A percentile compares a stretch with the other conserved stretches of the same genome.
phyloP scores from a whole-genome alignment of 441 rosid genomes.

The Aleurites moluccanus region DNA sequence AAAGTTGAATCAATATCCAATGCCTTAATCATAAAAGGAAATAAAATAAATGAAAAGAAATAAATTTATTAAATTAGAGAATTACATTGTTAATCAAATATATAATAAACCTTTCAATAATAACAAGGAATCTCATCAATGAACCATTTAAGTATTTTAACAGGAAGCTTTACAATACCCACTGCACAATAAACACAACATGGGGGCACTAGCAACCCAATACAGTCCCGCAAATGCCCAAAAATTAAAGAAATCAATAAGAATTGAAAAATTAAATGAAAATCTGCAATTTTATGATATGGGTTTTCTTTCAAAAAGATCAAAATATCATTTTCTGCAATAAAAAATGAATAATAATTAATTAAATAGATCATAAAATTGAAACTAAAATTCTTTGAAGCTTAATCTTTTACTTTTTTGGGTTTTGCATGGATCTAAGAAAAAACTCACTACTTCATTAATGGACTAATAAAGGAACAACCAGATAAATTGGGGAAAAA shows the following conservation, averaged over 20 bases:
- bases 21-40: neutral
- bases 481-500: no score
- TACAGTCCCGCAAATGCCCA: slow-evolving; percentile 41
- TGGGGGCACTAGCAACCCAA: slow-evolving; percentile 87
- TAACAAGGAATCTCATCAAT: slow-evolving; percentile 69
- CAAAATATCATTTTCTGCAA: no score
- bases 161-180: slow-evolving; percentile 66
- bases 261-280: neutral
- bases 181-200: slow-evolving; percentile 70
- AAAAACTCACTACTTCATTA: no score
- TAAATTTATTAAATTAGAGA: neutral
- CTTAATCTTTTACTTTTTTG: no score
- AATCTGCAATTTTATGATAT: neutral
- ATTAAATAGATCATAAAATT: no score
- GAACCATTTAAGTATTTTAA: slow-evolving; percentile 68
- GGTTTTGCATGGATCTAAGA: no score
- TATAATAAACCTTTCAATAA: no score
- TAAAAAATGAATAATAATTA: no score
- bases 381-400: neutral
- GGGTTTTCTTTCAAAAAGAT: neutral
- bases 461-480: no score
- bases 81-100: neutral
- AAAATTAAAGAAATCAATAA: neutral
- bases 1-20: no score
- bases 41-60: neutral